Percentiles rank a stretch among this genome's conserved stretches.
These are phyloP conservation scores for Kwoniella shivajii DNA, from an alignment of 1,284 basidiomycete species.

Conservation along the genomic window DNA sequence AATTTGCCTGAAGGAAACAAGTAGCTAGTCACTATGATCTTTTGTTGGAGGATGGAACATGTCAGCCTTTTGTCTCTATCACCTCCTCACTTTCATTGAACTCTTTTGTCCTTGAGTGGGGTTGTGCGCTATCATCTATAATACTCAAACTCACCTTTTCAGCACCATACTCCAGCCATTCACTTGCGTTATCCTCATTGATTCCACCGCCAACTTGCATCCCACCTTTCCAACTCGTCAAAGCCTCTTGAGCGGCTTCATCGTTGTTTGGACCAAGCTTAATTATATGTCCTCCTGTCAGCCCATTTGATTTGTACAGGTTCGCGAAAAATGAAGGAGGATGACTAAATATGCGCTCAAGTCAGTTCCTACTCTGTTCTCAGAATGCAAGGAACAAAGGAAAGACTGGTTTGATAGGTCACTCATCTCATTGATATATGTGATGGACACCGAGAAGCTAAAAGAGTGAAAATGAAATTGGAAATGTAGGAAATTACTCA, in stretches of 20 bases:
- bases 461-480: background rate
- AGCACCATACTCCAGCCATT: conserved; percentile 88
- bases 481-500: conserved; percentile 53
- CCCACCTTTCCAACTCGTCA: conserved; percentile 78
- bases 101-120: no score
- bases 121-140: no score
- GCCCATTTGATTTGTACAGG: conserved; percentile 70
- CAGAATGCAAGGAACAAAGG: background rate
- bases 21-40: conserved; percentile 97
- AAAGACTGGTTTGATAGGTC: background rate
- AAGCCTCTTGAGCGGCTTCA: conserved; percentile 76
- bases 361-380: background rate
- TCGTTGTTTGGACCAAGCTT: conserved; percentile 91
- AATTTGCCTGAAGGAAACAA: conserved; percentile 85
- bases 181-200: conserved; percentile 71
- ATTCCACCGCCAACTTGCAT: conserved; percentile 96
- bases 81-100: no score
- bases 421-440: background rate
- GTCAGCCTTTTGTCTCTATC: no score
- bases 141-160: conserved; percentile 71
- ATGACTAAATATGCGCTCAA: conserved; percentile 60
- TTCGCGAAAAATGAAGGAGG: conserved; percentile 78
- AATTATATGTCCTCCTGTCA: conserved; percentile 92
- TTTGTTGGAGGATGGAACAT: conserved; percentile 1
- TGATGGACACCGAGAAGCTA: background rate